phyloP scores from a whole-genome alignment of 306 rosid species.

The Ormosia semicastrata region DNA sequence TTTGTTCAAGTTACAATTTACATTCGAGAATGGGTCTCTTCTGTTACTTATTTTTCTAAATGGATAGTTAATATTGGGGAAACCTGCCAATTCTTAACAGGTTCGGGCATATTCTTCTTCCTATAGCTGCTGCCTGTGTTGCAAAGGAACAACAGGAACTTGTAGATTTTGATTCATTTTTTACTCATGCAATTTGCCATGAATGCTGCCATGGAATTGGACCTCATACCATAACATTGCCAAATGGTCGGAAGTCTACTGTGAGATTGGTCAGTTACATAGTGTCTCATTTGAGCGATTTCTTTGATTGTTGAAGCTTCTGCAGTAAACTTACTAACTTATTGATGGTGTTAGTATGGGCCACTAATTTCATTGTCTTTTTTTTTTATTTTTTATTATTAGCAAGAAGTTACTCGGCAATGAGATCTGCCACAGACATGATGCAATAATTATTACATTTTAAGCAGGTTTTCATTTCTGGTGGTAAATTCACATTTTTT shows the following conservation, averaged over 20 bases:
- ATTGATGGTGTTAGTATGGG: not conserved
- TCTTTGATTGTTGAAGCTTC: conserved; percentile 6
- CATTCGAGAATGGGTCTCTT: conserved; percentile 19
- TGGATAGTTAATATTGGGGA: not conserved
- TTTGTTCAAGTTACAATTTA: conserved; percentile 16
- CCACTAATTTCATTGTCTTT: not conserved
- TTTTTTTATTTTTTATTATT: too few relatives aligned
- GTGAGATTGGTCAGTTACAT: conserved; percentile 82
- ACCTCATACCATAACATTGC: conserved; percentile 89
- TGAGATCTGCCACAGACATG: too few relatives aligned
- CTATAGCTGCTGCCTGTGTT: conserved; percentile 78
- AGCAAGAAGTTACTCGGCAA: too few relatives aligned
- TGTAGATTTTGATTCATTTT: conserved; percentile 93
- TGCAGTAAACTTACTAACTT: not conserved
- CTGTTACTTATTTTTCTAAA: not conserved
- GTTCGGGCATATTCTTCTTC: conserved; percentile 84
- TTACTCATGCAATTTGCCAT: conserved; percentile 92
- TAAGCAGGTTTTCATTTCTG: too few relatives aligned
- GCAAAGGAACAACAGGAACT: conserved; percentile 66
- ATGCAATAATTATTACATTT: too few relatives aligned
- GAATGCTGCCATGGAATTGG: conserved; percentile 99
- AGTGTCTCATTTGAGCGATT: conserved; percentile 11
- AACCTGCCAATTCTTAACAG: conserved; percentile 46
- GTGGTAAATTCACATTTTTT: too few relatives aligned
- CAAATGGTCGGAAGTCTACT: conserved; percentile 81